Base-by-base conservation (phyloP, 2,329 filamentous ascomycete species). In the Epichloe glyceriae region DNA sequence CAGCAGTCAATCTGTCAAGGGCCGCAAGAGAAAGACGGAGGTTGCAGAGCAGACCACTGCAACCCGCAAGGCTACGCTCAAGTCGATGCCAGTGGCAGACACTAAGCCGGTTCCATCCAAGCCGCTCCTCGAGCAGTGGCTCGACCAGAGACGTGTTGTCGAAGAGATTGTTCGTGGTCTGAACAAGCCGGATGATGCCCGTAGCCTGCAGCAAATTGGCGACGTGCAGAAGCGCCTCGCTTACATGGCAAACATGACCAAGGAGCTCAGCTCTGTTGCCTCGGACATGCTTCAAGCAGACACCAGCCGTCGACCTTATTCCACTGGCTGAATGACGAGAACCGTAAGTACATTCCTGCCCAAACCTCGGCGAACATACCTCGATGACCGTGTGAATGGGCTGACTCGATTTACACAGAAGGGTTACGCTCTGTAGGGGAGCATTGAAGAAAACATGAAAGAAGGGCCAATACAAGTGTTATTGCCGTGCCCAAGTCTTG, bases 71-170 rank as follows among this genome's bases (percentile, higher is more conserved):
- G 67, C 73, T 30, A 66, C 68, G 39, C 67, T 72, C 54, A 74
- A 73, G 61, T 65, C 62, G 17, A 60, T 66, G 52, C 61, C 64
- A 38, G 56, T 60, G 51, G 58, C 60, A 42, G 65, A 67, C 56
- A 53, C 60, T 41, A 64, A 64, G 58, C 63, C 65, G 46, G 50
- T 56, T 40, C 53, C 62, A 14, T 58, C 64, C 44, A 64, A 66
- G 58, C 71, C 73, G 35, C 67, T 76, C 46, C 64, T 74, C 49
- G 71, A 78, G 53, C 70, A 77, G 58, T 81, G 77, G 78, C 68
- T 77, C 60, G 76, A 82, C 56, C 79, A 83, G 66, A 82, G 79
- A 65, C 76, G 74, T 60, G 75, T 74, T 38, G 74, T 88, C 47
- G 76, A 84, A 58, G 73, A 72, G 54, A 76, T 85, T 40, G 70